Conservation (phyloP, 495 filamentous ascomycete species). For the Xylaria sp. region DNA sequence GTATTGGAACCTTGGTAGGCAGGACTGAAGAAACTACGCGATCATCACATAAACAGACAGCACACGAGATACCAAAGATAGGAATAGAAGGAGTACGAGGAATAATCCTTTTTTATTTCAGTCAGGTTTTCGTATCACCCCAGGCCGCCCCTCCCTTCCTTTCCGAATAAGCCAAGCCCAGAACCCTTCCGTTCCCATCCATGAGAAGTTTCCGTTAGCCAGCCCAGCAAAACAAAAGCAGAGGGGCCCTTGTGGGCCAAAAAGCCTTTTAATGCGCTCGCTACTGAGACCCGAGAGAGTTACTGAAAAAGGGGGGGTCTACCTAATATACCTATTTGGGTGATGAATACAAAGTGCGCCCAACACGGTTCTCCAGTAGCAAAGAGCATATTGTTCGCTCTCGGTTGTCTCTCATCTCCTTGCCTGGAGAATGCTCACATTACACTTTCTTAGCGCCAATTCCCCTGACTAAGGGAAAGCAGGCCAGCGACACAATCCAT, state of each 20-base stretch:
- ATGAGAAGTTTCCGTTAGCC: conserved; percentile 10
- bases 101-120: background rate
- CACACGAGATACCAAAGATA: no score
- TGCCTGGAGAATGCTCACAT: background rate
- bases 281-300: background rate
- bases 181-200: conserved; percentile 18
- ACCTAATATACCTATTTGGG: background rate
- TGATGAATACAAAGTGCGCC: conserved; percentile 16
- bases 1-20: background rate
- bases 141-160: background rate
- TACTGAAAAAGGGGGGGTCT: conserved; percentile 2
- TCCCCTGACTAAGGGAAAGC: conserved; percentile 70
- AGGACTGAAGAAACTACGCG: background rate
- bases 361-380: background rate
- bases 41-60: conserved; percentile 15
- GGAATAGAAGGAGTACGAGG: background rate
- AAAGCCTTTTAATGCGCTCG: background rate
- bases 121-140: background rate
- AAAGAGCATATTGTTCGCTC: background rate
- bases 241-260: background rate
- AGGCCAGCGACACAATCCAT: conserved; percentile 81
- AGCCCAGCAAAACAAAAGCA: conserved; percentile 12
- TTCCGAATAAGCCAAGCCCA: conserved; percentile 16
- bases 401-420: background rate
- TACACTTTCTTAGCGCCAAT: conserved; percentile 53